Conservation (phyloP, 2,329 filamentous ascomycete species). For the Fusarium beomiforme region DNA sequence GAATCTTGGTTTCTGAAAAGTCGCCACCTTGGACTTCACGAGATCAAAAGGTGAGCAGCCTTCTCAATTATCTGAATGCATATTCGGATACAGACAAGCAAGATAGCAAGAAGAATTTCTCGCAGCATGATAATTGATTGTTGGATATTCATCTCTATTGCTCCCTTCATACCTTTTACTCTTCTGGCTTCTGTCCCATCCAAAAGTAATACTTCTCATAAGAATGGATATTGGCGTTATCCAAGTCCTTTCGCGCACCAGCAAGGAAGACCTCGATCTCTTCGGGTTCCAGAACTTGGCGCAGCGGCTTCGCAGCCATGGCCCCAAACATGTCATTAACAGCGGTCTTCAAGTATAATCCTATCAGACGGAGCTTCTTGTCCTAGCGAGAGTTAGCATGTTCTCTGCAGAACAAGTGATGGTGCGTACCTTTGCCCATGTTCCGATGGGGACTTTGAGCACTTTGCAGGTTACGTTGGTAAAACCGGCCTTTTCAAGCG, state of each 20-base stretch:
- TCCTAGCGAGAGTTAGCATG: slow-evolving; percentile 12
- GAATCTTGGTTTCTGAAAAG: not conserved
- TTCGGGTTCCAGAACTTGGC: slow-evolving; percentile 17
- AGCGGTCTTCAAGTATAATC: slow-evolving; percentile 27
- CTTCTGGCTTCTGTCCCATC: slow-evolving; percentile 33
- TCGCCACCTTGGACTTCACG: too few species aligned
- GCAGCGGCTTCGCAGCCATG: slow-evolving; percentile 38
- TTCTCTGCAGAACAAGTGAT: fast-evolving
- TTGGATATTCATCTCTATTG: fast-evolving
- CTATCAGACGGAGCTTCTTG: slow-evolving; percentile 34
- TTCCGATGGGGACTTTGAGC: slow-evolving; percentile 37
- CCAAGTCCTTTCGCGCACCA: slow-evolving; percentile 27
- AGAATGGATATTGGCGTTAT: slow-evolving; percentile 18
- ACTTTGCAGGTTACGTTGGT: slow-evolving; percentile 30
- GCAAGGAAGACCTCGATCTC: slow-evolving; percentile 36
- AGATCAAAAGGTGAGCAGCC: too few species aligned
- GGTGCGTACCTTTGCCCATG: slow-evolving; percentile 26
- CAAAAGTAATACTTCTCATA: slow-evolving; percentile 43
- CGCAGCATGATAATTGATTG: not conserved
- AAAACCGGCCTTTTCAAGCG: slow-evolving; percentile 30
- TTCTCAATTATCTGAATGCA: too few species aligned
- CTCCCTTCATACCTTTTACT: fast-evolving
- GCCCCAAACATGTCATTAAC: slow-evolving; percentile 39
- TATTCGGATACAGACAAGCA: fast-evolving
- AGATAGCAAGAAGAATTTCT: fast-evolving